Evolutionary conservation across 2,329 filamentous ascomycete genomes (phyloP).

Genomic region (Cercospora zeae-maydis): DNA sequence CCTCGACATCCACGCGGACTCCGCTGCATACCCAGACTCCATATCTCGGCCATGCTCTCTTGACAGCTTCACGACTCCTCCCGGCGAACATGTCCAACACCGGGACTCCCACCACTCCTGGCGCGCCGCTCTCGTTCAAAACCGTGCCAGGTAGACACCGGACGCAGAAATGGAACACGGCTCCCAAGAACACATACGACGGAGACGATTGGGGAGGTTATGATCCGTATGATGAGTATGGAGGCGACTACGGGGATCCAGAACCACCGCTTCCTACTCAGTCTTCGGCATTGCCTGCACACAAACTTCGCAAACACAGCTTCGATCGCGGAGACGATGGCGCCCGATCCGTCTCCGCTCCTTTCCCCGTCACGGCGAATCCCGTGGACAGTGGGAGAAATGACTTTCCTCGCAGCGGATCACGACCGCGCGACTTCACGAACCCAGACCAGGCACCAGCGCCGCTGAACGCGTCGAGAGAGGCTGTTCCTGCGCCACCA

Average conservation of each 20-base stretch:
- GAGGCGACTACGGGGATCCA: conserved; percentile 47
- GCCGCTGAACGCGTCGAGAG: conserved; percentile 42
- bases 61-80: not conserved
- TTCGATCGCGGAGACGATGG: conserved; percentile 55
- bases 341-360: conserved; percentile 19
- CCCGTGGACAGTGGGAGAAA: conserved; percentile 13
- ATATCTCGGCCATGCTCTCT: not conserved
- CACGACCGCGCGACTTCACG: conserved; percentile 46
- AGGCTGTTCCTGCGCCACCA: conserved; percentile 31
- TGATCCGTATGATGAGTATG: conserved; percentile 56
- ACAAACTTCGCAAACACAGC: conserved; percentile 39
- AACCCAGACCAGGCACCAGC: conserved; percentile 50
- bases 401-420: conserved; percentile 19
- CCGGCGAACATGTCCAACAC: conserved; percentile 22
- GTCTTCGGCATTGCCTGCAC: conserved; percentile 12
- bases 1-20: conserved; percentile 3
- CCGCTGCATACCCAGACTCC: not conserved
- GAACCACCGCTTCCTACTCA: conserved; percentile 34
- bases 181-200: conserved; percentile 80
- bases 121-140: conserved; percentile 58
- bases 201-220: conserved; percentile 87
- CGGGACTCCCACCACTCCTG: conserved; percentile 15
- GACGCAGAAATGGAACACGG: conserved; percentile 93
- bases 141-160: conserved; percentile 84
- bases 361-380: conserved; percentile 16